Base-by-base conservation (phyloP, 768 basidiomycete species). In the Psilocybe tampanensis region DNA sequence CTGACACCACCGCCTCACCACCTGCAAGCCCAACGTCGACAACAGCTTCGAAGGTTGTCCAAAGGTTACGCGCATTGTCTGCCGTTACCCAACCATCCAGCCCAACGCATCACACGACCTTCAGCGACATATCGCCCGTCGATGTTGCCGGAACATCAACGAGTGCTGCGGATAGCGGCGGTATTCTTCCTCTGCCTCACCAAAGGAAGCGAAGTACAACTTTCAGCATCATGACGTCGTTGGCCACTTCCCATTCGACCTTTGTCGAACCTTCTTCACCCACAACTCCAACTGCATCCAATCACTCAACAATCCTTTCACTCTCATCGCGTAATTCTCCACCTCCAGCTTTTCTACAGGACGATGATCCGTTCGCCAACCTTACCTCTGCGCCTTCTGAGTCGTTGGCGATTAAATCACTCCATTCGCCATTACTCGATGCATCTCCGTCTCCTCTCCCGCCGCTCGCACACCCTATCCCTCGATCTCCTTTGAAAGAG, bases 311-410 rank as follows among this genome's bases (percentile, higher is more conserved):
- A n/a, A 41, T 49, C 22, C 32, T 45, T 24, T 62, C 64, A 21
- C 58, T 45, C 22, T 62, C 64, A 21, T 57, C 74, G 44, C 68
- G 68, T 13, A 56, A 60, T 60, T 76, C 76, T 12, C 72, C 76
- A 5, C 77, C 78, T 1, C 74, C 73, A 15, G 69, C 67, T n/a
- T 79, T 74, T 58, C 76, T 89, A 18, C 73, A 88, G 22, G 89
- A 90, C 63, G 84, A 86, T 50, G 89, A 91, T 63, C 89, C 89
- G 1, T 91, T 91, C 63, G 89, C 89, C 19, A 83, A 86, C 58
- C 74, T 87, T 13, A 72, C 78, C 54, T 48, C 59, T 36, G 48
- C 64, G 59, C 55, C 68, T 19, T 56, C 60, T 45, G 50, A 55
- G 44, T 54, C 62, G 29, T 48, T 54, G 51, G 19, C 47, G 17